These are phyloP conservation scores for Aspergillus haitiensis DNA, from an alignment of 495 filamentous ascomycete species.

Conservation along the genomic window DNA sequence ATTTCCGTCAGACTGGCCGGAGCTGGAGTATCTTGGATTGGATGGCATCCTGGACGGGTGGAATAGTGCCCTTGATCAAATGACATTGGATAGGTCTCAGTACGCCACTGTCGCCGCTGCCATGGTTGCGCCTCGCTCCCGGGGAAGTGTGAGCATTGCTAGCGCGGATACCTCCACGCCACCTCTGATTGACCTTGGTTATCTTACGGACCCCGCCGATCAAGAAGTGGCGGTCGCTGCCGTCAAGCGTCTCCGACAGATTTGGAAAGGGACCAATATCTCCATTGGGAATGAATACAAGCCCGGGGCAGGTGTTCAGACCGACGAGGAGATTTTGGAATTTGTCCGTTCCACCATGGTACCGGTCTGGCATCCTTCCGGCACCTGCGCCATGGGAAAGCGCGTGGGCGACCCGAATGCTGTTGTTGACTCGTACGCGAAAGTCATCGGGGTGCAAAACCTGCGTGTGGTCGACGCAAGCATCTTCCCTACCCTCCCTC, in stretches of 20 bases:
- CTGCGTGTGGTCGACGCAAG: conserved; percentile 56
- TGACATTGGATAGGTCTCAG: conserved; percentile 37
- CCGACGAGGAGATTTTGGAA: conserved; percentile 41
- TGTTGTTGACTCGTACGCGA: conserved; percentile 49
- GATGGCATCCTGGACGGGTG: conserved; percentile 28
- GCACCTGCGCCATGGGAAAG: conserved; percentile 52
- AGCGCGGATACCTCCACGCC: conserved; percentile 31
- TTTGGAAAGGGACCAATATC: conserved; percentile 4
- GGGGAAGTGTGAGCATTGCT: conserved; percentile 54
- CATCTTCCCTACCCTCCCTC: conserved; percentile 50
- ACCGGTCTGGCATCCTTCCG: conserved; percentile 52
- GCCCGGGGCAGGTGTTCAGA: conserved; percentile 39
- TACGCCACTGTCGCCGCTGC: conserved; percentile 42
- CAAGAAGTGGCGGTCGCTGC: conserved; percentile 46
- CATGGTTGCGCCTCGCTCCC: conserved; percentile 48
- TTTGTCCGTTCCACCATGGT: conserved; percentile 48
- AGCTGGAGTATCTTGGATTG: conserved; percentile 49
- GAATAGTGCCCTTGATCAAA: conserved; percentile 9
- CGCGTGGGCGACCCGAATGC: conserved; percentile 40
- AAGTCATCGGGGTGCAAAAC: conserved; percentile 48
- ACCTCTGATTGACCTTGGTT: conserved; percentile 53
- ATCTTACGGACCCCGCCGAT: conserved; percentile 46
- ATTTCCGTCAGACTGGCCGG: conserved; percentile 55
- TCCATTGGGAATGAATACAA: conserved; percentile 35
- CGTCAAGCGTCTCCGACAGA: conserved; percentile 41